phyloP scores from a whole-genome alignment of 169 alveolate species.

The Babesia caballi region DNA sequence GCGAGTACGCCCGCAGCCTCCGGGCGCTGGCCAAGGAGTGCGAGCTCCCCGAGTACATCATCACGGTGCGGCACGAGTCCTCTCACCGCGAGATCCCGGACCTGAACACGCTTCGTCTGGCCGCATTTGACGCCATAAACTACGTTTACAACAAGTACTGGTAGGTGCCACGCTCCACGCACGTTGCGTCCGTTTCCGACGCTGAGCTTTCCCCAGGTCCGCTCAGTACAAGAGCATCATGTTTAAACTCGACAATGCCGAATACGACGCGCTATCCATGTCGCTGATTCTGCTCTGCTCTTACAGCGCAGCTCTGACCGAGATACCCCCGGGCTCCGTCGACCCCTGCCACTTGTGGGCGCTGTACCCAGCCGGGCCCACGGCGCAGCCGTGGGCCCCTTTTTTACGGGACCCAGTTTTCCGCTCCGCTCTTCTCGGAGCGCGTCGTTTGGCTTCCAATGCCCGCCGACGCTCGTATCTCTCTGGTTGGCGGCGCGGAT shows the following conservation, averaged over 20 bases:
- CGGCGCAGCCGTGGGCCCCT: not conserved
- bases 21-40: constrained; percentile 36
- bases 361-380: not conserved
- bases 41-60: constrained; percentile 51
- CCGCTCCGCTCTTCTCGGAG: not conserved
- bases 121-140: constrained; percentile 37
- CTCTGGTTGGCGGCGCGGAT: not conserved
- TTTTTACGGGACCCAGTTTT: not conserved
- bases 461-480: not conserved
- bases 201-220: constrained; percentile 2
- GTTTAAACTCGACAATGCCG: constrained; percentile 21
- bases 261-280: constrained; percentile 16
- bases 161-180: not conserved
- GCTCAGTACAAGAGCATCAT: constrained; percentile 28
- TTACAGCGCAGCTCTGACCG: constrained; percentile 4
- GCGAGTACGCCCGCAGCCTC: constrained; percentile 57
- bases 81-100: constrained; percentile 65
- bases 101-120: constrained; percentile 31
- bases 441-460: not conserved
- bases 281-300: constrained; percentile 2
- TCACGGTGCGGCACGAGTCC: constrained; percentile 43
- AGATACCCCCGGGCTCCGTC: not conserved
- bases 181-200: not conserved
- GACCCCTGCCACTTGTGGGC: not conserved
- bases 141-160: constrained; percentile 54